phyloP scores from a whole-genome alignment of 2,329 filamentous ascomycete species.

The Fusarium globosum region DNA sequence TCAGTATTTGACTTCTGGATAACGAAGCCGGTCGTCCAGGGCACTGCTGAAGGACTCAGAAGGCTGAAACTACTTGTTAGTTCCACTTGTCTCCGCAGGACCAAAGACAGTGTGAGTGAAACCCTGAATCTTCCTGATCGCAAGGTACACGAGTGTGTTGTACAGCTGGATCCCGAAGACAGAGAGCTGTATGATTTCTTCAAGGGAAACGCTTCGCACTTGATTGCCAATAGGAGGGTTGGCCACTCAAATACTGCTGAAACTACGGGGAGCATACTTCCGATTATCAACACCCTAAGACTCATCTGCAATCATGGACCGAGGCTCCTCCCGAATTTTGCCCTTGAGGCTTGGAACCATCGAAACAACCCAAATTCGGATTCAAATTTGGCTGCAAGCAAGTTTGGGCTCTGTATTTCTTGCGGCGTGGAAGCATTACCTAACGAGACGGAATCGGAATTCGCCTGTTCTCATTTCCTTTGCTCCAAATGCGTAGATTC shows the following conservation, averaged over 20 bases:
- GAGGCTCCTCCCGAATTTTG: not conserved
- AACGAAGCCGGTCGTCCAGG: fast-evolving
- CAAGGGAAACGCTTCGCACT: not conserved
- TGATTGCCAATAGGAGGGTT: not conserved
- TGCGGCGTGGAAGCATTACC: not conserved
- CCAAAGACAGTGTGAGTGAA: not conserved
- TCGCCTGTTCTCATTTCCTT: not conserved
- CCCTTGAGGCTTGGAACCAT: not conserved
- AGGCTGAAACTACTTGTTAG: not conserved
- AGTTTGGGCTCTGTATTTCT: not conserved
- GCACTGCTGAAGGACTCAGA: not conserved
- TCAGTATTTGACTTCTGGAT: not conserved
- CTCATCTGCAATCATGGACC: not conserved
- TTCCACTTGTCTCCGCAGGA: not conserved
- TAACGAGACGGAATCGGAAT: not conserved
- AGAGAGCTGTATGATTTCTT: not conserved
- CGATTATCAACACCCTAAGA: not conserved
- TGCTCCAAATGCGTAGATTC: not conserved
- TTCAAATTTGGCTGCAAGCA: fast-evolving
- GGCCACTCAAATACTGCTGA: not conserved
- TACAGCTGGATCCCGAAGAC: not conserved
- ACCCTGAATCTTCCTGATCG: not conserved
- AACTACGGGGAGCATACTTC: not conserved
- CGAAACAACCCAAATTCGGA: fast-evolving
- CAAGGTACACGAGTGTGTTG: fast-evolving